Percentiles rank a stretch among this genome's conserved stretches.
Evolutionary conservation across 1,284 basidiomycete genomes (phyloP).

Genomic region (Somion occarium): DNA sequence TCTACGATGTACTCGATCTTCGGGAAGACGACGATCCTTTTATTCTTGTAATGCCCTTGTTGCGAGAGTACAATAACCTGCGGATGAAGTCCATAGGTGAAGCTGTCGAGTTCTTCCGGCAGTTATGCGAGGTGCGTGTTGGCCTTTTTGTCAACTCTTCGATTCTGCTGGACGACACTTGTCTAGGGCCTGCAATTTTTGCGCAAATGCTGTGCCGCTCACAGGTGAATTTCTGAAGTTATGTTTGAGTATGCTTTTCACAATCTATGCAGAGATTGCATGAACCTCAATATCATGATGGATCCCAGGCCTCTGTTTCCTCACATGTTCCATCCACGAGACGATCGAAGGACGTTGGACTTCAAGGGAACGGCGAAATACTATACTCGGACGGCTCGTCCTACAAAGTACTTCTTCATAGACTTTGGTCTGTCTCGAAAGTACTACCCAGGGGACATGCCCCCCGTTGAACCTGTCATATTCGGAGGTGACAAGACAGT

Average conservation of each 20-base stretch:
- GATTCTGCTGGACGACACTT: background rate
- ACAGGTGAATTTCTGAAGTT: constrained; percentile 8
- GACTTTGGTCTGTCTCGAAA: constrained; percentile 35
- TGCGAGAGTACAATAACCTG: constrained; percentile 17
- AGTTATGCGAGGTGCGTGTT: constrained; percentile 22
- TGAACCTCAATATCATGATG: constrained; percentile 35
- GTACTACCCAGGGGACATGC: constrained; percentile 7
- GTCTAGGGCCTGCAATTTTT: constrained; percentile 15
- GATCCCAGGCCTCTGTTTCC: constrained; percentile 27
- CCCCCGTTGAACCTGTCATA: constrained; percentile 11
- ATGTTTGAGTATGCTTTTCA: no score
- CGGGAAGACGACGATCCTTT: constrained; percentile 10
- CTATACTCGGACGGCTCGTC: constrained; percentile 25
- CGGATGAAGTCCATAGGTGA: constrained; percentile 22
- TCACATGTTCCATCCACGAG: constrained; percentile 24
- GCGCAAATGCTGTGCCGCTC: constrained; percentile 13
- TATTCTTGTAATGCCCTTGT: constrained; percentile 25
- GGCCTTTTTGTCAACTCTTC: no score
- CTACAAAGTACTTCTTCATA: constrained; percentile 28
- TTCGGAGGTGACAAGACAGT: constrained; percentile 20
- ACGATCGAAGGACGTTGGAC: constrained; percentile 11
- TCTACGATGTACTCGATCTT: constrained; percentile 20
- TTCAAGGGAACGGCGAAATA: constrained; percentile 19
- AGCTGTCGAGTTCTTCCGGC: constrained; percentile 22
- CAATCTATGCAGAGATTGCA: constrained; percentile 38